Evolutionary conservation across 176 grass and related monocot species (phyloP), one percentile per base, ranked within the genome.

Genomic region (Elymus sibiricus): DNA sequence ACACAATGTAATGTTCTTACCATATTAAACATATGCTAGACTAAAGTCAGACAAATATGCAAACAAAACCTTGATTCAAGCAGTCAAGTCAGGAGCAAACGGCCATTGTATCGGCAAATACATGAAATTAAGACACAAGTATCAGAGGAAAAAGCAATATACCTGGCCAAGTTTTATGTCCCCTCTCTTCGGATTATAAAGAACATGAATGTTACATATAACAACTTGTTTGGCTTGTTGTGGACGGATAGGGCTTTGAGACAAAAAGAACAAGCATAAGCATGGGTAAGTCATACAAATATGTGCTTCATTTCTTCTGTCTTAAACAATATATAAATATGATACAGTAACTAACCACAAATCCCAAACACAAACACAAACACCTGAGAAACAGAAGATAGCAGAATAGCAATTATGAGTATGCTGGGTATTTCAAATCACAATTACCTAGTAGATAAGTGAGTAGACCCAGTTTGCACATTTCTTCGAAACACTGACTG

Each of bases 81-180:
- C 21, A 59, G 69, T 61, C 40, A 81, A 85, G 35, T 68, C 64
- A 63, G 53, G 28, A 64, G 43, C 31, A 64, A 64, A 47, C 8
- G n/a, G 22, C n/a, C 39, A 84, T 35, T 72, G 17, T 76, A 51
- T 64, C 14, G 17, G 79, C 4, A 21, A 61, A 61, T 74, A 63
- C 58, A 77, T 17, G 51, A 82, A 70, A 17, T 71, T 6, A 89
- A 76, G 80, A 70, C 31, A 64, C 34, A 51, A 43, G 10, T 58
- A 64, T 15, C 89, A 90, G 21, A 60, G 4, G 11, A 39, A 74
- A 56, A 59, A 80, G 11, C 37, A 70, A 79, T 28, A 80, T 91
- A 95, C 93, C 91, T 98, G 96, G 75, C 93, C 96, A 63, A 98
- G 90, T 85, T 98, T 98, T 51, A 98, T 95, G 25, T 94, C 96